These are phyloP conservation scores for Backusella parvicylindrica DNA, from an alignment of 192 early-diverging fungal species.

Conservation along the genomic window DNA sequence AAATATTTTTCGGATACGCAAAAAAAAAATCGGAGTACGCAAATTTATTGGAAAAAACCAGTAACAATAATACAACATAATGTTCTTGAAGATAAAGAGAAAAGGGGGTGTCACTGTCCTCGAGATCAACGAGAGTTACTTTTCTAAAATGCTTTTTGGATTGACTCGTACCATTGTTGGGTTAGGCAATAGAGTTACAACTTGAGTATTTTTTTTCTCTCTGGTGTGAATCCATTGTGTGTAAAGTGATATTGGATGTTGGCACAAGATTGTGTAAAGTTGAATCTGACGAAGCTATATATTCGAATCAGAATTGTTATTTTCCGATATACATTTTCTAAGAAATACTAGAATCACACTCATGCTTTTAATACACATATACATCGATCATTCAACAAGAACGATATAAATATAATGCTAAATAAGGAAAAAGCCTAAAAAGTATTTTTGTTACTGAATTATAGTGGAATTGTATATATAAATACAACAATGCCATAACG, in stretches of 20 bases:
- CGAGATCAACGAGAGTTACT: slow-evolving; percentile 64
- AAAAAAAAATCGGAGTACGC: no score
- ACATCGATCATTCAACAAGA: not conserved
- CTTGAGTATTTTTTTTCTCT: slow-evolving; percentile 72
- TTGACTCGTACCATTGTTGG: slow-evolving; percentile 75
- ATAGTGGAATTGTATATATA: not conserved
- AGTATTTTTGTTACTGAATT: not conserved
- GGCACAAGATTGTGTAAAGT: slow-evolving; percentile 74
- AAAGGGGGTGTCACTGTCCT: slow-evolving; percentile 77
- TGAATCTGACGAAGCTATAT: slow-evolving; percentile 36
- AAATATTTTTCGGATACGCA: no score
- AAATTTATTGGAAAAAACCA: no score
- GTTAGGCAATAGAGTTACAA: slow-evolving; percentile 70
- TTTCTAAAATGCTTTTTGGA: slow-evolving; percentile 79
- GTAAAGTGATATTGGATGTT: slow-evolving; percentile 75
- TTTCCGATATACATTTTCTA: slow-evolving; percentile 32
- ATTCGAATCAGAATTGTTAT: slow-evolving; percentile 23
- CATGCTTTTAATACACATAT: not conserved
- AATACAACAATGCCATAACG: not conserved
- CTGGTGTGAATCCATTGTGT: slow-evolving; percentile 81
- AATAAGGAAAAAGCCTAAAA: not conserved
- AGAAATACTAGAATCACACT: slow-evolving; percentile 14
- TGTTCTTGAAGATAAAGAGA: no score
- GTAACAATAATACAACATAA: no score
- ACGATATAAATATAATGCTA: not conserved